Base-by-base conservation (phyloP, 176 grass and related monocot species). In the Aechmea fasciata region DNA sequence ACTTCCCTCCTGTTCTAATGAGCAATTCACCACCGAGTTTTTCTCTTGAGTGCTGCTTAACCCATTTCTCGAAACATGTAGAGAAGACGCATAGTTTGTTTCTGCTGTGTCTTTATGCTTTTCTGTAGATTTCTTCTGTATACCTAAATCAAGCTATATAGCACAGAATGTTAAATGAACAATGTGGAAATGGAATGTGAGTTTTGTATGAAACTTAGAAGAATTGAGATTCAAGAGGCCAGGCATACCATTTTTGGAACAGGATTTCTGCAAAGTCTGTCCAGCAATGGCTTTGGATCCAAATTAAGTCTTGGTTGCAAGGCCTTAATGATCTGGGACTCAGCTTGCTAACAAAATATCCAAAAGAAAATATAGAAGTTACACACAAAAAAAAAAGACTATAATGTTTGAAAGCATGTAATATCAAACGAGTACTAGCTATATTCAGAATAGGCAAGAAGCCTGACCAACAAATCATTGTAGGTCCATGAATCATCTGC, bases 291-390 rank as follows among this genome's bases (percentile, higher is more conserved):
- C 49, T 73, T 75, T 67, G 78, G 78, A 47, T 73, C 70, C 78
- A 88, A 75, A 75, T 88, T 73, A 84, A 88, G 82, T 13, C 11
- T 69, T n/a, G 82, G 82, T 72, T 84, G 78, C 75, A 88, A 75
- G 19, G 71, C 64, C 70, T 72, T 75, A 18, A 84, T 53, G 33
- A 88, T 75, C 53, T 54, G 18, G 2, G 75, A 68, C 71, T 88
- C 86, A 0, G 68, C 82, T 71, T 75, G 73, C 86, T 88, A 63
- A 79, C 71, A 81, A 12, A 65, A 69, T 62, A 41, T 41, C 33
- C 33, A 41, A 41, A 41, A 41, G 33, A 41, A 41, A 41, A 41
- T 41, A 41, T 7, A 41, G 33, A 41, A 41, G 33, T 41, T 41
- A 41, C 33, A 41, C 33, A 7, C 14, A 52, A 59, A 50, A 77